Percentiles rank a stretch among this genome's conserved stretches.
phyloP scores from a whole-genome alignment of 2,329 filamentous ascomycete species.

The Ceratocystis variospora region DNA sequence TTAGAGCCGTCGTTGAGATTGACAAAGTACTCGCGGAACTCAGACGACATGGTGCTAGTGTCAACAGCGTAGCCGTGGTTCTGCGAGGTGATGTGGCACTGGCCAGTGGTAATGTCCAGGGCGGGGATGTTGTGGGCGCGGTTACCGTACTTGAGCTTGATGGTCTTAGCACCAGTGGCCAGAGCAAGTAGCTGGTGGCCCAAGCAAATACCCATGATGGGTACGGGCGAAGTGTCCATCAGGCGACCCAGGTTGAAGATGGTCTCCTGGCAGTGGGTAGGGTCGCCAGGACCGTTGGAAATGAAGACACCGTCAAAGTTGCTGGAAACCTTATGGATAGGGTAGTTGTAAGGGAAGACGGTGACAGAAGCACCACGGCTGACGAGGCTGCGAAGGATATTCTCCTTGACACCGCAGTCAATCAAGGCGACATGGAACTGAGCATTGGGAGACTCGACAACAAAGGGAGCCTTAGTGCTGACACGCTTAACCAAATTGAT shows the following conservation, averaged over 20 bases:
- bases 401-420: slow-evolving; percentile 99
- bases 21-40: slow-evolving; percentile 97
- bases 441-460: slow-evolving; percentile 72
- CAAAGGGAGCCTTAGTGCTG: slow-evolving; percentile 95
- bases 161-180: slow-evolving; percentile 73
- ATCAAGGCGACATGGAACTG: slow-evolving; percentile 85
- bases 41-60: slow-evolving; percentile 60
- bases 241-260: slow-evolving; percentile 83
- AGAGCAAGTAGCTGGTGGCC: slow-evolving; percentile 92
- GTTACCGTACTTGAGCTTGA: slow-evolving; percentile 99
- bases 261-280: slow-evolving; percentile 88
- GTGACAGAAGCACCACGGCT: slow-evolving; percentile 84
- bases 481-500: slow-evolving; percentile 95
- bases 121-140: slow-evolving; percentile 97
- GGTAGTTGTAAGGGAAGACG: slow-evolving; percentile 91
- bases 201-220: slow-evolving; percentile 95
- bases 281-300: slow-evolving; percentile 95
- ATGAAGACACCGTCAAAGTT: slow-evolving; percentile 99
- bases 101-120: slow-evolving; percentile 83
- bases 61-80: slow-evolving; percentile 98
- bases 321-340: slow-evolving; percentile 93
- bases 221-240: slow-evolving; percentile 81
- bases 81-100: slow-evolving; percentile 97
- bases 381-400: slow-evolving; percentile 91
- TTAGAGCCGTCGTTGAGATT: slow-evolving; percentile 97